Evolutionary conservation across 139 green algal species (phyloP), one percentile per base, ranked within the genome.

Genomic region (Chlamydomonas eustigma): DNA sequence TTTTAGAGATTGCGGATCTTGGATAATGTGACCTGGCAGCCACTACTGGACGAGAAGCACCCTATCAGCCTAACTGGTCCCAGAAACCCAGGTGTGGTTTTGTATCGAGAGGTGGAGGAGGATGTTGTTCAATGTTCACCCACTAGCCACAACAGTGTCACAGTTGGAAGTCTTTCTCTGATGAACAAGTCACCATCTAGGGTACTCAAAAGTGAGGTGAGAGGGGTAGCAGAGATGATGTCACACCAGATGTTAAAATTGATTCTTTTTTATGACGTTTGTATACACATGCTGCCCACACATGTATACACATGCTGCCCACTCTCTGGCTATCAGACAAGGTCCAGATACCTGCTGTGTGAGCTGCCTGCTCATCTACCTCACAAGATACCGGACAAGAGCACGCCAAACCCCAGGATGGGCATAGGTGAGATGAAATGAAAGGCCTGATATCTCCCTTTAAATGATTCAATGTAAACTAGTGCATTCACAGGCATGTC

Each of bases 21-120:
- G 30, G 90, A 93, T 81, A 52, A 86, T 38, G 80, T 91, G 1
- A 93, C 85, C 2, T 97, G 92, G 92, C 70, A 78, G 39, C 89
- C 87, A 51, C 76, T 93, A 38, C 75, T 90, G 38, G 76, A 82
- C 51, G 88, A 86, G 8, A 39, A 71, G 6, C 92, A 97, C 76
- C 71, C 71, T 2, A 30, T 3, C 1, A 25, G 58, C 2, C 58
- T 91, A 51, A 52, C 66, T 3, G 84, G 65, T 6, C 82, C 90
- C 0, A 51, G 77, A 0, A 30, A 70, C 1, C 58, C 58, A 35
- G 58, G 58, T 28, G 81, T 92, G 51, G 84, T 92, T 35, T 84
- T 88, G 8, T 94, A 94, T 70, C 71, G 71, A 32, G 90, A 94
- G 80, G 76, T 88, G 50, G 79, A 51, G 58, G 25, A 70, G 58